Evolutionary conservation across 2,329 filamentous ascomycete species (phyloP).

Genomic region (Diplodia scrobiculata): DNA sequence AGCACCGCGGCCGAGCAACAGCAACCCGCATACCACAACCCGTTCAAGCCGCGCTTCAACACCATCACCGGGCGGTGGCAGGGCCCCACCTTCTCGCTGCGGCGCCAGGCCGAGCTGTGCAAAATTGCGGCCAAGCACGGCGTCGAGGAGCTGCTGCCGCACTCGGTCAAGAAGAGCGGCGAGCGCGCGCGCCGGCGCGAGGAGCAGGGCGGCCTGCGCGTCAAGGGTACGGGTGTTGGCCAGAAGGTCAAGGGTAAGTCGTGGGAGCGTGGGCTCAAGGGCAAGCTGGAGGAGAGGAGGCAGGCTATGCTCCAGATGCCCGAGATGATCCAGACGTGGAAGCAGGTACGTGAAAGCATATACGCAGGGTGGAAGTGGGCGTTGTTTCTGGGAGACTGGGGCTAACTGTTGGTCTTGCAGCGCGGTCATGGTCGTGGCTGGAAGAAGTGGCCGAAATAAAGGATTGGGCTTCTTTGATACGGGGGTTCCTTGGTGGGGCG

Average conservation of each 20-base stretch:
- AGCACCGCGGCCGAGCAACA: constrained; percentile 34
- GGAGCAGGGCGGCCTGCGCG: constrained; percentile 78
- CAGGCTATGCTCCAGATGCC: constrained; percentile 96
- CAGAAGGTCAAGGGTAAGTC: constrained; percentile 93
- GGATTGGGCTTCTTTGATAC: not conserved
- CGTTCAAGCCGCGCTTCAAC: constrained; percentile 80
- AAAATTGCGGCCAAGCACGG: constrained; percentile 79
- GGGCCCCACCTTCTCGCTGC: constrained; percentile 77
- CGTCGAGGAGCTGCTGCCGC: constrained; percentile 78
- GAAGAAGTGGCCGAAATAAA: constrained; percentile 70
- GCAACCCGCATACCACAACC: constrained; percentile 65
- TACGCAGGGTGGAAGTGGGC: no score
- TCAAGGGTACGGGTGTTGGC: constrained; percentile 91
- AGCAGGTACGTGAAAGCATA: constrained; percentile 64
- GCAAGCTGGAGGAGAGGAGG: constrained; percentile 82
- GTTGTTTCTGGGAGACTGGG: constrained; percentile 29
- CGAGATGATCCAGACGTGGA: constrained; percentile 87
- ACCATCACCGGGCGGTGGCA: constrained; percentile 79
- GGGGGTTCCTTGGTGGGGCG: not conserved
- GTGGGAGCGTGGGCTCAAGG: constrained; percentile 83
- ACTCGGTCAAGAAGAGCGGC: constrained; percentile 73
- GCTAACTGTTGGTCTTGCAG: constrained; percentile 51
- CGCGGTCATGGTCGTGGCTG: constrained; percentile 71
- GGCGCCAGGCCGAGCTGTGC: constrained; percentile 86
- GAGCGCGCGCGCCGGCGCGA: constrained; percentile 60